Base-by-base conservation (phyloP, 1,284 basidiomycete genomes). In the Taiwanofungus camphoratus region DNA sequence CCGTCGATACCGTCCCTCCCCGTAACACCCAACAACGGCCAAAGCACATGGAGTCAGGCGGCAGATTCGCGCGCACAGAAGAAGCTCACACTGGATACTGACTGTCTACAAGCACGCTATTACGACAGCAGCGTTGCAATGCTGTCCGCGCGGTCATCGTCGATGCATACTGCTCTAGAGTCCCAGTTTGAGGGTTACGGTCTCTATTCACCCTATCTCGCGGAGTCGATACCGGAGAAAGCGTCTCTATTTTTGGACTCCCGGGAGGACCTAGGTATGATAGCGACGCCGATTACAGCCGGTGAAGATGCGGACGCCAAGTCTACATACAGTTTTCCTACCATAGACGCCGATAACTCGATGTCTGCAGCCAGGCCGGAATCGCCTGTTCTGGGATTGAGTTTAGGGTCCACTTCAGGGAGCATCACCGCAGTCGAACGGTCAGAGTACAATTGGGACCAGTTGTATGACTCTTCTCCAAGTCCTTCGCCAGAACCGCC, bases 101-200 rank as follows among this genome's bases (percentile, higher is more conserved):
- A 73, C 43, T 69, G 74, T 49, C 64, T 71, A 24, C 67, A 66
- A 31, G 68, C 73, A 21, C 66, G 68, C 50, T 78, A 77, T 56
- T 79, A 78, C 60, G 69, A 75, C 41, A 66, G 68, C 35, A 71
- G 67, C 54, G 62, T 66, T 50, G 31, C 1, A 7, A 64, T 66
- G 30, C 74, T 77, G 44, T 79, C 79, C 19, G 67, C 73, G 2
- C 63, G 68, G 20, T 79, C 78, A 21, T 76, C 80, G 26, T 68
- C 71, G 48, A 84, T 86, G 81, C 80, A 81, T 49, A 86, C 82
- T 6, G 82, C 82, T 19, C 75, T 84, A 38, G 82, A 86, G 50
- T 56, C 56, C 16, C 49, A 46, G 20, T 38, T 53, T 22, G 48
- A 45, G 26, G 56, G 52, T 12, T 56, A 54, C 27, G 58, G 52